phyloP scores from a whole-genome alignment of 257 asterid genomes.

The Solanum piurae region DNA sequence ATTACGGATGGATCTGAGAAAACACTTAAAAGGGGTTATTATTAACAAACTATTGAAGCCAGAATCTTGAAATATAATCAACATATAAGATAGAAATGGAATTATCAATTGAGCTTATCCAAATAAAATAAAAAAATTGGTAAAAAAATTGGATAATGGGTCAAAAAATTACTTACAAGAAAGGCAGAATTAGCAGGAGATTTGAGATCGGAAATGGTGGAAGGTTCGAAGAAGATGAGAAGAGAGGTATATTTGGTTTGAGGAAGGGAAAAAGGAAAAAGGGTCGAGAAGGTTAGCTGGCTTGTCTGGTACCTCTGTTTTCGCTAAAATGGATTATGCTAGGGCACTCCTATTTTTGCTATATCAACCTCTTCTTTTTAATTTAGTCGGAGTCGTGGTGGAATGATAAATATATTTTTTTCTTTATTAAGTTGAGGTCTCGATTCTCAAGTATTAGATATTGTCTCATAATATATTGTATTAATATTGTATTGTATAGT shows the following conservation, averaged over 20 bases:
- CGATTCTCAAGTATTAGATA: not conserved
- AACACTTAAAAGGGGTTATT: not conserved
- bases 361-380: not conserved
- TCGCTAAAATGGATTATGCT: not conserved
- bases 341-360: not conserved
- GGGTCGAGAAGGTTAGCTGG: not conserved
- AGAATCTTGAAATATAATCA: not conserved
- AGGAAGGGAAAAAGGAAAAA: not conserved
- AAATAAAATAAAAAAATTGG: not conserved
- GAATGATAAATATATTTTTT: not conserved
- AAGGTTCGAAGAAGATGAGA: not conserved
- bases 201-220: not conserved
- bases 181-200: not conserved
- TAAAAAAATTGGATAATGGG: not conserved
- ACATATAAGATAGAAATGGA: not conserved
- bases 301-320: not conserved
- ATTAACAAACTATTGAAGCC: not conserved
- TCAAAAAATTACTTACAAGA: not conserved
- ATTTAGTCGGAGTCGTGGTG: fast-evolving
- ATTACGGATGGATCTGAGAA: not conserved
- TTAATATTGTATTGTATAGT: too few species aligned
- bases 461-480: not conserved
- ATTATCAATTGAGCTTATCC: not conserved
- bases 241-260: not conserved
- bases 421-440: not conserved